Evolutionary conservation across 208 protist species (phyloP).

Genomic region (Trypanosoma rangeli): DNA sequence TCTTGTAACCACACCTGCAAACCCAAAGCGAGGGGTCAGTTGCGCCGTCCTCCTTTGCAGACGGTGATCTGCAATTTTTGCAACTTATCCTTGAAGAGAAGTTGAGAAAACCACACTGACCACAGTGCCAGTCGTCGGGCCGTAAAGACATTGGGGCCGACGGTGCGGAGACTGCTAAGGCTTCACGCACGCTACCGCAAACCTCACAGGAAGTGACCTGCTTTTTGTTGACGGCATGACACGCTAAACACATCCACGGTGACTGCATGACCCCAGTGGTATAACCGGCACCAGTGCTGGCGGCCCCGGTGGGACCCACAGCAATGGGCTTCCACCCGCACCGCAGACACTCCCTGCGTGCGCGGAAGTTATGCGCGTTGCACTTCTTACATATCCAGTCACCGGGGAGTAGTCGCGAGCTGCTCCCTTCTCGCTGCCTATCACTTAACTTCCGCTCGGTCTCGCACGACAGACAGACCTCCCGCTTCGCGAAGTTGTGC

Average conservation of each 20-base stretch:
- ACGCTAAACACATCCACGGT: constrained; percentile 36
- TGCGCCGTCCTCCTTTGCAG: constrained; percentile 1
- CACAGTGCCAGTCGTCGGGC: constrained; percentile 41
- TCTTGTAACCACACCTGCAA: constrained; percentile 50
- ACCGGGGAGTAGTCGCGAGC: constrained; percentile 23
- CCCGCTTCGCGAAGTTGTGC: constrained; percentile 69
- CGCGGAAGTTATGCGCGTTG: constrained; percentile 48
- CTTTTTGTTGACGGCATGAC: constrained; percentile 33
- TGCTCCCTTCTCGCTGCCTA: neutral
- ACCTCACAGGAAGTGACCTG: constrained; percentile 24
- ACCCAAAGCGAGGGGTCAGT: constrained; percentile 32
- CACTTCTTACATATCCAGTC: constrained; percentile 43
- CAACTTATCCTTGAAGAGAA: constrained; percentile 43
- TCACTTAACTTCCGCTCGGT: neutral
- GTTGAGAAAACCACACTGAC: constrained; percentile 43
- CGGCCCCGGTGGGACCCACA: neutral
- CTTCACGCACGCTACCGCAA: constrained; percentile 8
- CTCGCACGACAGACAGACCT: constrained; percentile 39
- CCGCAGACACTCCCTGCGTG: constrained; percentile 29
- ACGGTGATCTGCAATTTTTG: constrained; percentile 35
- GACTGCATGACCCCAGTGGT: neutral
- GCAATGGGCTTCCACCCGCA: constrained; percentile 22
- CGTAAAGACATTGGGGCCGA: neutral
- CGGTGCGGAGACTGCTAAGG: neutral
- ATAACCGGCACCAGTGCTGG: neutral